phyloP scores from a whole-genome alignment of 1,284 basidiomycete genomes.

The Ganoderma meredithae region DNA sequence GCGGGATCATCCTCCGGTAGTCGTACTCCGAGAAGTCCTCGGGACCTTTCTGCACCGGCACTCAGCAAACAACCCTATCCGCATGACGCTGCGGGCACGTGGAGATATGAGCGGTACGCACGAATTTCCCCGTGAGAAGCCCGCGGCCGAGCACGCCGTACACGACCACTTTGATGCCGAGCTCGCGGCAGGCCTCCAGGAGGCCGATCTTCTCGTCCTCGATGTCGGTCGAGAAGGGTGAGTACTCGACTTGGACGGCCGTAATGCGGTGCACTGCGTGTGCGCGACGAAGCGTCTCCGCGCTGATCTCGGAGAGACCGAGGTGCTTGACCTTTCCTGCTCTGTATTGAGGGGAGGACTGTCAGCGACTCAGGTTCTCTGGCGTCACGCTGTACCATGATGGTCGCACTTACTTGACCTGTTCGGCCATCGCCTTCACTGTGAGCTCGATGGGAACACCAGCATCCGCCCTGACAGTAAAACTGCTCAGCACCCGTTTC shows the following conservation, averaged over 20 bases:
- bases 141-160: slow-evolving; percentile 43
- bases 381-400: too few relatives aligned
- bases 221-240: slow-evolving; percentile 64
- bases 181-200: slow-evolving; percentile 39
- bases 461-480: slow-evolving; percentile 29
- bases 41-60: slow-evolving; percentile 21
- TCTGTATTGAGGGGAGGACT: slow-evolving; percentile 35
- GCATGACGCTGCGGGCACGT: too few relatives aligned
- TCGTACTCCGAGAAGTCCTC: slow-evolving; percentile 63
- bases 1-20: slow-evolving; percentile 46
- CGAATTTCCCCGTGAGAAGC: background rate
- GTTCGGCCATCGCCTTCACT: slow-evolving; percentile 42
- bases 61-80: too few relatives aligned
- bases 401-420: slow-evolving; percentile 35
- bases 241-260: slow-evolving; percentile 71
- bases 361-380: too few relatives aligned
- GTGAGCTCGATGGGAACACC: slow-evolving; percentile 41
- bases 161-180: slow-evolving; percentile 50
- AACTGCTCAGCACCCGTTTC: too few relatives aligned
- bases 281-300: slow-evolving; percentile 67
- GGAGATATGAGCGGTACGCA: background rate
- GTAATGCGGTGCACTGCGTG: slow-evolving; percentile 66
- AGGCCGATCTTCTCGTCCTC: slow-evolving; percentile 56
- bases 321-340: slow-evolving; percentile 69
- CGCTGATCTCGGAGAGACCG: slow-evolving; percentile 68